Percentiles rank a stretch among this genome's conserved stretches.
Conservation (phyloP, 805 yeast genomes). For the Yarrowia sp. region DNA sequence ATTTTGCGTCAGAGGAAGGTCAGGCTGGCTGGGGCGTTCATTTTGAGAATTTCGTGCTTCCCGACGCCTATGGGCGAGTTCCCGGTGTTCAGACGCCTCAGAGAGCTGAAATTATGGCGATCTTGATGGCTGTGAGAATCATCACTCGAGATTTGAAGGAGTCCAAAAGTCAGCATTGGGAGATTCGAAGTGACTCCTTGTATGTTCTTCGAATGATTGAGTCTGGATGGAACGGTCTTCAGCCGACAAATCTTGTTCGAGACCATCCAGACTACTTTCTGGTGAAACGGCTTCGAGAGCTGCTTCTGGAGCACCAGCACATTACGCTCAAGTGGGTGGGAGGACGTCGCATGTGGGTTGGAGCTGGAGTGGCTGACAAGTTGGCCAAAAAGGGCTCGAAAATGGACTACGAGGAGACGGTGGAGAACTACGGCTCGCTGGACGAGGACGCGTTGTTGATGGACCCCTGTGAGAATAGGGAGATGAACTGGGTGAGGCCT, state of each 20-base stretch:
- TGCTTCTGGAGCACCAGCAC: conserved; percentile 10
- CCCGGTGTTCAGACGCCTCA: not conserved
- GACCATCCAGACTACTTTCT: not conserved
- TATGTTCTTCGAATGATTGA: not conserved
- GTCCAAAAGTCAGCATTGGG: not conserved
- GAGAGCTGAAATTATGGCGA: conserved; percentile 8
- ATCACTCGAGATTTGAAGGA: not conserved
- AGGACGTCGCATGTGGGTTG: not conserved
- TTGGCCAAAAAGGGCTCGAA: conserved; percentile 1
- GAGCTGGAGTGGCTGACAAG: not conserved
- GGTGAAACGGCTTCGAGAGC: not conserved
- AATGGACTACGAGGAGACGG: not conserved
- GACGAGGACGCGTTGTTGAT: too few species aligned
- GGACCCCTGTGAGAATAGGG: too few species aligned
- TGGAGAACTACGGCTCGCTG: not conserved
- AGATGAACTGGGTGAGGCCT: too few species aligned
- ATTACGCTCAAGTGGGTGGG: not conserved
- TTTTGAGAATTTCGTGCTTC: not conserved
- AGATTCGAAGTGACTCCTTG: not conserved
- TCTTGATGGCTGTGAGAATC: not conserved
- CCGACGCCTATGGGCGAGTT: conserved; percentile 7
- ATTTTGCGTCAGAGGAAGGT: too few species aligned
- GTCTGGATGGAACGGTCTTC: conserved; percentile 6
- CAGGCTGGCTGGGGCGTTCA: conserved; percentile 15
- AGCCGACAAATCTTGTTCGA: not conserved